phyloP scores from a whole-genome alignment of 768 basidiomycete species.

The Pholiota conissans region DNA sequence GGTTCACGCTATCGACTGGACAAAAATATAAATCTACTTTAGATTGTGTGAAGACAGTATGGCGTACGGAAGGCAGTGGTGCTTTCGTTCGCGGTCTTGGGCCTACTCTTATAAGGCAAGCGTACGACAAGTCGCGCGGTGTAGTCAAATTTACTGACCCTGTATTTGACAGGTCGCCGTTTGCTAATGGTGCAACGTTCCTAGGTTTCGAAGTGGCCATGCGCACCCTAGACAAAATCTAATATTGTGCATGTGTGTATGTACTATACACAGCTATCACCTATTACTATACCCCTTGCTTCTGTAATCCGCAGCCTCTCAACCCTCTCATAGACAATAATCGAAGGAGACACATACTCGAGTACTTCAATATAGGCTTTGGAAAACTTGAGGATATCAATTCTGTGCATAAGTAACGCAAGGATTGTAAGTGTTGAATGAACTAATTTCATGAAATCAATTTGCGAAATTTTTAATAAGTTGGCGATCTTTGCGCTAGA shows the following conservation, averaged over 20 bases:
- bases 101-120: conserved; percentile 88
- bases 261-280: not conserved
- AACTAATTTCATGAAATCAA: not conserved
- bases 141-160: not conserved
- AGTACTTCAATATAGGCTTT: not conserved
- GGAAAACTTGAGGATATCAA: not conserved
- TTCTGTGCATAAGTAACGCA: not conserved
- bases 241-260: conserved; percentile 4
- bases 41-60: conserved; percentile 82
- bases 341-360: not conserved
- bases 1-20: conserved; percentile 70
- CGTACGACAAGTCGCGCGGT: not conserved
- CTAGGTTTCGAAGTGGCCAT: conserved; percentile 93
- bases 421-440: not conserved
- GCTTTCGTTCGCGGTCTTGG: conserved; percentile 92
- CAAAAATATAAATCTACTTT: conserved; percentile 82
- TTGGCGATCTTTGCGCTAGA: not conserved
- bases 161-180: conserved; percentile 76
- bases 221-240: conserved; percentile 54
- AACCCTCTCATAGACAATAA: not conserved
- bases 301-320: not conserved
- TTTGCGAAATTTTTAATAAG: not conserved
- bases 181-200: conserved; percentile 97
- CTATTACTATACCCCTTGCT: not conserved
- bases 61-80: conserved; percentile 76